Evolutionary conservation across 2,329 filamentous ascomycete genomes (phyloP), one percentile per base, ranked within the genome.

Genomic region (Clonostachys chloroleuca): DNA sequence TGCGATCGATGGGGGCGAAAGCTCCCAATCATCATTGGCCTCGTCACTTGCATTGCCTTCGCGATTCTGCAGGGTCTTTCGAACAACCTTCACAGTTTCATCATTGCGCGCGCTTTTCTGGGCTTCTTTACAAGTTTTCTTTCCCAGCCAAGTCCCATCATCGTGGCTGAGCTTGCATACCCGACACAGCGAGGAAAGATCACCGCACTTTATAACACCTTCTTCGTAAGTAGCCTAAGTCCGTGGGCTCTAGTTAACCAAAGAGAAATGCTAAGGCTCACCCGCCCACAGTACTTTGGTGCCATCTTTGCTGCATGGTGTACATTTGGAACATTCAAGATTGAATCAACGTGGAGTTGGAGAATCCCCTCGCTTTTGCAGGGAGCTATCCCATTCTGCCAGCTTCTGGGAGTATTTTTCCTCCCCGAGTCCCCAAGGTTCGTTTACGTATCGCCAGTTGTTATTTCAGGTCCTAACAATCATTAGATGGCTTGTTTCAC

Each of bases 331-430:
- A 77, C 73, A 0, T 59, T 66, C 35, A 57, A 64, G 10, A 70
- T 76, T n/a, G 49, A 61, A 1, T 72, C 61, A 42, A 65, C 73
- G 45, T 76, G 72, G 72, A 68, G 68, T 6, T 78, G 74, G 75
- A 63, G 71, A 42, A 66, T 68, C 3, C 67, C 73, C 5, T 68
- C 64, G 5, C 56, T 75, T 3, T 54, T 78, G 0, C 74, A 78
- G 59, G 63, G 65, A n/a, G 40, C 67, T 1, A 69, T 72, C 0
- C 70, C 67, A 1, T 48, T 67, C 9, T 62, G 74, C 36, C 72
- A 75, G 50, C 53, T 68, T n/a, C 51, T 65, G 1, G 49, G 58
- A 1, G 42, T 70, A 8, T 65, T 56, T 13, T 67, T 70, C 45
- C 71, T 67, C 35, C 66, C 68, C 6, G 69, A 72, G 45, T 69